phyloP scores from a whole-genome alignment of 2,329 filamentous ascomycete species.

The Epichloe typhina region DNA sequence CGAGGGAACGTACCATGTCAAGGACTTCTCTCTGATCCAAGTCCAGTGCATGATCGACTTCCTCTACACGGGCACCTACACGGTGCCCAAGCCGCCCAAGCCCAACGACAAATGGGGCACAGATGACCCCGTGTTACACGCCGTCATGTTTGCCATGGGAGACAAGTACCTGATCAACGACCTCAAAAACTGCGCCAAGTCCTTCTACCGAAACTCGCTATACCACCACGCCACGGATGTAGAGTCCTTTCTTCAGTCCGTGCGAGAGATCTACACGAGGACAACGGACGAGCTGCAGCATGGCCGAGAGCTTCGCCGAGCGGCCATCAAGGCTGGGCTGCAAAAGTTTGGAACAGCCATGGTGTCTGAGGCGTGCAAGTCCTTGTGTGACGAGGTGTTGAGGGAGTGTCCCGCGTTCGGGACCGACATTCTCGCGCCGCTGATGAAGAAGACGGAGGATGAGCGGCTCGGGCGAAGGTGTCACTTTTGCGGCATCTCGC shows the following conservation, averaged over 20 bases:
- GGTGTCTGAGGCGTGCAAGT: neutral
- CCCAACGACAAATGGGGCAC: neutral
- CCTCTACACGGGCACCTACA: neutral
- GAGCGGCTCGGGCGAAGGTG: neutral
- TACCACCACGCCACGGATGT: neutral
- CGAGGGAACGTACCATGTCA: neutral
- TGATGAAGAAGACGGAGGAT: conserved; percentile 1
- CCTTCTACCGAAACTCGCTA: neutral
- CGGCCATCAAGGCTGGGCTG: neutral
- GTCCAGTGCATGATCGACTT: neutral
- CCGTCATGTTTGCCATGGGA: neutral
- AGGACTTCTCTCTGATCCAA: neutral
- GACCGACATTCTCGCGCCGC: neutral
- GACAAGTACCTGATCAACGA: conserved; percentile 1
- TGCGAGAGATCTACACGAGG: conserved; percentile 1
- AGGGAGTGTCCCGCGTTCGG: neutral
- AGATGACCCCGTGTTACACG: conserved; percentile 1
- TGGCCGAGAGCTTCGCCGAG: neutral
- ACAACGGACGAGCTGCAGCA: neutral
- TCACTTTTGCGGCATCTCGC: neutral
- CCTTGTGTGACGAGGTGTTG: neutral
- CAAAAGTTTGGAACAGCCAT: neutral
- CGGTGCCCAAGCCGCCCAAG: neutral
- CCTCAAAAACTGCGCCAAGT: neutral
- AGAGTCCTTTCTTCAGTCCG: neutral